phyloP scores from a whole-genome alignment of 1,284 basidiomycete species.

The Boletus sp. region DNA sequence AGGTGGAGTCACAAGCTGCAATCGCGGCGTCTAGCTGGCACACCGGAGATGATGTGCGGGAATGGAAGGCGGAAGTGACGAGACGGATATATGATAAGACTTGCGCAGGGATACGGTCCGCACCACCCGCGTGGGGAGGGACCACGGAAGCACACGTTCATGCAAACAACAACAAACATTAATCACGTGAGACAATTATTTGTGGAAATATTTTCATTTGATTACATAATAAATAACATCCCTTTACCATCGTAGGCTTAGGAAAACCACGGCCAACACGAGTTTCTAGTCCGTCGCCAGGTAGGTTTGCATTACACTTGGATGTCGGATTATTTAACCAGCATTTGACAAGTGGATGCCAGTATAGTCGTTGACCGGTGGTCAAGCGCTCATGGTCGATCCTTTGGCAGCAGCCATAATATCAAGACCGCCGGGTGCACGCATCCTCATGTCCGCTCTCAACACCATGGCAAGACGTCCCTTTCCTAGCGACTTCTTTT shows the following conservation, averaged over 20 bases:
- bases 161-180: background rate
- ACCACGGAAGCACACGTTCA: background rate
- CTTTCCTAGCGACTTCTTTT: slow-evolving; percentile 51
- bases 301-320: slow-evolving; percentile 11
- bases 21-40: slow-evolving; percentile 9
- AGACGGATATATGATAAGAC: slow-evolving; percentile 3
- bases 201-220: background rate
- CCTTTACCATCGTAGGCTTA: background rate
- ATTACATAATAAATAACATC: slow-evolving; percentile 24
- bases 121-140: background rate
- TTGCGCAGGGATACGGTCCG: slow-evolving; percentile 1
- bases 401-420: slow-evolving; percentile 27
- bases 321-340: background rate
- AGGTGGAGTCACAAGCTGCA: background rate
- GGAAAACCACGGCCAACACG: slow-evolving; percentile 10
- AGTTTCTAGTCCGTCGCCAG: slow-evolving; percentile 2
- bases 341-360: background rate
- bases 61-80: background rate
- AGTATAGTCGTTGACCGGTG: slow-evolving; percentile 4
- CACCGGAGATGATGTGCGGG: slow-evolving; percentile 10
- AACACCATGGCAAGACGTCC: slow-evolving; percentile 28
- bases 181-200: background rate
- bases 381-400: slow-evolving; percentile 37
- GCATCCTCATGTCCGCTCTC: slow-evolving; percentile 23
- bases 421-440: slow-evolving; percentile 16